Evolutionary conservation across 164 flowering plant species (phyloP).

Genomic region (Vitis amurensis): DNA sequence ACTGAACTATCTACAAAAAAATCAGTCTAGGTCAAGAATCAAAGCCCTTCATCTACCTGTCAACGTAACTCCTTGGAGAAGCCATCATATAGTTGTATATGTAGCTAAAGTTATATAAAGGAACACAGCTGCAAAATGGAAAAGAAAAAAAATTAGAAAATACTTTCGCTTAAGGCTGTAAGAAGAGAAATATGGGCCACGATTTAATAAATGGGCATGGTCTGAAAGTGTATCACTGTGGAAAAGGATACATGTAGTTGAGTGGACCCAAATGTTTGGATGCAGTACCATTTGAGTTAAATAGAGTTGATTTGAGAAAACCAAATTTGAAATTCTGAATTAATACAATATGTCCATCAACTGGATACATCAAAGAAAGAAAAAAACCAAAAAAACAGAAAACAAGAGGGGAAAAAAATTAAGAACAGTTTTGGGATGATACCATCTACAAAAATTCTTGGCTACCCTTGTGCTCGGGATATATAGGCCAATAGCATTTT

Average conservation of each 20-base stretch:
- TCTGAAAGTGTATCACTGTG: not conserved
- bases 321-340: not conserved
- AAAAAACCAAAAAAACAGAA: no score
- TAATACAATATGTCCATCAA: not conserved
- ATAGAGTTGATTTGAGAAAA: not conserved
- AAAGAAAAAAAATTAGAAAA: not conserved
- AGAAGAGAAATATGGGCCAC: not conserved
- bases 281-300: not conserved
- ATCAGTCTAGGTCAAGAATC: conserved; percentile 10
- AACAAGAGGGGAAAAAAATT: no score
- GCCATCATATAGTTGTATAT: conserved; percentile 76
- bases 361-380: not conserved
- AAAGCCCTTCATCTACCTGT: conserved; percentile 60
- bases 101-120: conserved; percentile 88
- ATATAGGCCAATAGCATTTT: no score
- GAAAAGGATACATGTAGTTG: not conserved
- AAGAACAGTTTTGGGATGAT: no score
- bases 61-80: conserved; percentile 88
- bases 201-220: not conserved
- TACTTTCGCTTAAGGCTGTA: not conserved
- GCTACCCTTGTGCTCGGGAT: no score
- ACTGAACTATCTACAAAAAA: not conserved
- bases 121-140: conserved; percentile 80
- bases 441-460: no score
- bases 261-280: not conserved